A percentile compares a stretch with the other conserved stretches of the same genome.
Evolutionary conservation across 306 rosid genomes (phyloP).

Genomic region (Argentina anserina): DNA sequence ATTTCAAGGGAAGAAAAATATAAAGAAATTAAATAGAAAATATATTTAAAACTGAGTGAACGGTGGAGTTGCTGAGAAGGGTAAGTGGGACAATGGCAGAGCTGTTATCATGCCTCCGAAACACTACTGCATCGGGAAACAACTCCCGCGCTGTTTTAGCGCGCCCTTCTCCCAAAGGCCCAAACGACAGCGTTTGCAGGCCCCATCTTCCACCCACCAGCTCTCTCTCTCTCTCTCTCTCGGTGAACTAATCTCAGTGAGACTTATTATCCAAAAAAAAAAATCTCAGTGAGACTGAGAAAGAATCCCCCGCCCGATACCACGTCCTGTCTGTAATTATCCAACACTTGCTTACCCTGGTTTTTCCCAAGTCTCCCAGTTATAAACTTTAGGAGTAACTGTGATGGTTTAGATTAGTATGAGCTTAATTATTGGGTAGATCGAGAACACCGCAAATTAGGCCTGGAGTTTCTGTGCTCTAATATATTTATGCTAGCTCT

Average conservation of each 20-base stretch:
- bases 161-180: constrained; percentile 39
- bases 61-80: background rate
- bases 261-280: no score
- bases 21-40: background rate
- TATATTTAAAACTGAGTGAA: background rate
- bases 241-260: background rate
- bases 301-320: background rate
- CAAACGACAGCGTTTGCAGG: constrained; percentile 23
- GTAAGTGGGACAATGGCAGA: constrained; percentile 13
- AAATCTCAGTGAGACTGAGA: background rate
- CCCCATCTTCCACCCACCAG: constrained; percentile 13
- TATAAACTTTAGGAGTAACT: no score
- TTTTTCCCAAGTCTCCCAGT: background rate
- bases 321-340: constrained; percentile 19
- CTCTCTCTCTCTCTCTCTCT: background rate
- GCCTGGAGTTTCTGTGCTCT: no score
- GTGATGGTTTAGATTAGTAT: no score
- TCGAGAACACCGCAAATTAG: no score
- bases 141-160: constrained; percentile 68
- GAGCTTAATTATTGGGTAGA: no score
- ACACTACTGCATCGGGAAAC: constrained; percentile 37
- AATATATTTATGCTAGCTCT: no score
- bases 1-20: background rate
- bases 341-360: background rate
- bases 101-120: constrained; percentile 14